These are phyloP conservation scores for Geosiphon pyriformis DNA, from an alignment of 192 early-diverging fungal genomes.

Conservation along the genomic window DNA sequence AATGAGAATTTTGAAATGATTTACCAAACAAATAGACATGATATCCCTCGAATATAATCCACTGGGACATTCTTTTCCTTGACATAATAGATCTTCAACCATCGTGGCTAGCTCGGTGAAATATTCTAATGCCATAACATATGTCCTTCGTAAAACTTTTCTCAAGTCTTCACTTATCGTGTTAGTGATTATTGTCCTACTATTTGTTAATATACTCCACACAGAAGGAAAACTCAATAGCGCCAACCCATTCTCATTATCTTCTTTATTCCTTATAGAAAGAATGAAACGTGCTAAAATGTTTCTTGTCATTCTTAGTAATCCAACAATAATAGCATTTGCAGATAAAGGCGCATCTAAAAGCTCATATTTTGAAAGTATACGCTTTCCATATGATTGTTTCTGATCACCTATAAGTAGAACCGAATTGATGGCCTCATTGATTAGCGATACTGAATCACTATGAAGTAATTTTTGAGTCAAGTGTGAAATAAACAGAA, in stretches of 20 bases:
- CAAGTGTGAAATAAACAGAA: slow-evolving; percentile 41
- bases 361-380: slow-evolving; percentile 42
- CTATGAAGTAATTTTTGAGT: slow-evolving; percentile 45
- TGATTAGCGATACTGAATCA: slow-evolving; percentile 40
- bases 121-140: slow-evolving; percentile 51
- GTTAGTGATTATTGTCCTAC: slow-evolving; percentile 14
- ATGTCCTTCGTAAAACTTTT: slow-evolving; percentile 39
- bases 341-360: slow-evolving; percentile 44
- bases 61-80: slow-evolving; percentile 41
- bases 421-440: slow-evolving; percentile 33
- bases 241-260: slow-evolving; percentile 13
- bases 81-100: slow-evolving; percentile 35
- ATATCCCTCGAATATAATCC: slow-evolving; percentile 51
- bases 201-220: slow-evolving; percentile 37
- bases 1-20: neutral
- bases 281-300: slow-evolving; percentile 45
- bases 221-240: slow-evolving; percentile 31
- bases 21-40: slow-evolving; percentile 53
- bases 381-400: slow-evolving; percentile 41
- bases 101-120: slow-evolving; percentile 48
- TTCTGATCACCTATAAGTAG: slow-evolving; percentile 31
- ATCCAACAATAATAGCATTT: slow-evolving; percentile 47
- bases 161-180: slow-evolving; percentile 31
- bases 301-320: slow-evolving; percentile 49
- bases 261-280: slow-evolving; percentile 4